Conservation (phyloP, 1,284 basidiomycete genomes). For the Pseudozyma hubeiensis region DNA sequence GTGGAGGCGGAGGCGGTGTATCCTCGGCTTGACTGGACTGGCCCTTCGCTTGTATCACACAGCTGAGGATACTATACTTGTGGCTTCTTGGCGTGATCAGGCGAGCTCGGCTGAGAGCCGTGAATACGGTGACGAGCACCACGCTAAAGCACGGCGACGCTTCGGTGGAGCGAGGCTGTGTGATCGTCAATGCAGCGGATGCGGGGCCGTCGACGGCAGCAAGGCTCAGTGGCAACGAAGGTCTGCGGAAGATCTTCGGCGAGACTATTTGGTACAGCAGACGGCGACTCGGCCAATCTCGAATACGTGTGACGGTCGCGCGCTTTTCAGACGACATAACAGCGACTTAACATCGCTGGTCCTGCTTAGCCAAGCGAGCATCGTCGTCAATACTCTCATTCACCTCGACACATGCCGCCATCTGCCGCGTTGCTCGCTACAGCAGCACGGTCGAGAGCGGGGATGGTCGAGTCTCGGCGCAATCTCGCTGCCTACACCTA, state of each 20-base stretch:
- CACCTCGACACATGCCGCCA: background rate
- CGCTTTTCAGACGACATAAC: background rate
- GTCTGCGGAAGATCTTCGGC: constrained; percentile 26
- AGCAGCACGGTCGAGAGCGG: background rate
- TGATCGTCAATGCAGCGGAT: too few relatives aligned
- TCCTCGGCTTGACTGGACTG: constrained; percentile 15
- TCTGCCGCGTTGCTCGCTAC: too few relatives aligned
- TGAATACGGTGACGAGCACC: too few relatives aligned
- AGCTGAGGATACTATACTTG: too few relatives aligned
- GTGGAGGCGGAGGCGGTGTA: constrained; percentile 19
- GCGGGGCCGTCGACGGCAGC: background rate
- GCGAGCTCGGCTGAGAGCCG: background rate
- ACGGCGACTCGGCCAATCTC: background rate
- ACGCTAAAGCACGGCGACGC: background rate
- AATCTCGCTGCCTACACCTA: constrained; percentile 3
- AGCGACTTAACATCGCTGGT: background rate
- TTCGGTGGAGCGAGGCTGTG: background rate
- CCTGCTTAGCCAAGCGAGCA: too few relatives aligned
- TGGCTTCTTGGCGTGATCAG: background rate
- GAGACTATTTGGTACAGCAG: constrained; percentile 4
- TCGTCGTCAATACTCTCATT: background rate
- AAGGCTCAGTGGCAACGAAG: background rate
- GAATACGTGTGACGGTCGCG: background rate
- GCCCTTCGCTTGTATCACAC: background rate
- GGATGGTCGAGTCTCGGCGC: constrained; percentile 22